Evolutionary conservation across 805 yeast genomes (phyloP).

Genomic region (Wickerhamomyces alni): DNA sequence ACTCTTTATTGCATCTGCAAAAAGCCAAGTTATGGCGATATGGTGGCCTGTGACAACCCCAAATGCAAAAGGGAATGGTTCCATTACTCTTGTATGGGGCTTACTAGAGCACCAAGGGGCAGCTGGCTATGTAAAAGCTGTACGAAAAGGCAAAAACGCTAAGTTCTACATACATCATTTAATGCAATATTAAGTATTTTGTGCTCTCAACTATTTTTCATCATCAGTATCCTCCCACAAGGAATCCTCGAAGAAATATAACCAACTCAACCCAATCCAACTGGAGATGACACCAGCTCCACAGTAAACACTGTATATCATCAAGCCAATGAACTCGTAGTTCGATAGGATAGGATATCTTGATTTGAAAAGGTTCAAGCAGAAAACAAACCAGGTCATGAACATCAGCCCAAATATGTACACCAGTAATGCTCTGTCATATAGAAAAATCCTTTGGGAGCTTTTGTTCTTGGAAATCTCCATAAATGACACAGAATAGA

Average conservation of each 20-base stretch:
- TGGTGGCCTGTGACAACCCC: conserved; percentile 87
- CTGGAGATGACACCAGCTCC: conserved; percentile 77
- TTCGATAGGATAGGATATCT: conserved; percentile 47
- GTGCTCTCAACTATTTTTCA: neutral
- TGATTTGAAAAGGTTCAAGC: conserved; percentile 50
- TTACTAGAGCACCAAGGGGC: conserved; percentile 52
- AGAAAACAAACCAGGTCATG: conserved; percentile 42
- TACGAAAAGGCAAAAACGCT: conserved; percentile 5
- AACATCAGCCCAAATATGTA: conserved; percentile 67
- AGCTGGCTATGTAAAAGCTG: conserved; percentile 69
- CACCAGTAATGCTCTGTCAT: conserved; percentile 63
- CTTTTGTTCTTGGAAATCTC: conserved; percentile 49
- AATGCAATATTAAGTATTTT: too few relatives aligned
- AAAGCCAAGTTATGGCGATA: conserved; percentile 53
- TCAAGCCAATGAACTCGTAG: conserved; percentile 70
- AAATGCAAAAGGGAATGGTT: conserved; percentile 75
- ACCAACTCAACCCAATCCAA: conserved; percentile 88
- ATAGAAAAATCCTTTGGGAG: conserved; percentile 47
- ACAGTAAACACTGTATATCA: conserved; percentile 83
- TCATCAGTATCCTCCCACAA: conserved; percentile 40
- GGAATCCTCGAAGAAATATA: conserved; percentile 76
- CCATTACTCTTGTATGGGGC: conserved; percentile 72
- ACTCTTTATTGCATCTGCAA: conserved; percentile 42
- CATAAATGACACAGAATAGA: conserved; percentile 65
- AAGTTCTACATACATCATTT: too few relatives aligned